Conservation (phyloP, 768 basidiomycete species). For the Trametes maxima region DNA sequence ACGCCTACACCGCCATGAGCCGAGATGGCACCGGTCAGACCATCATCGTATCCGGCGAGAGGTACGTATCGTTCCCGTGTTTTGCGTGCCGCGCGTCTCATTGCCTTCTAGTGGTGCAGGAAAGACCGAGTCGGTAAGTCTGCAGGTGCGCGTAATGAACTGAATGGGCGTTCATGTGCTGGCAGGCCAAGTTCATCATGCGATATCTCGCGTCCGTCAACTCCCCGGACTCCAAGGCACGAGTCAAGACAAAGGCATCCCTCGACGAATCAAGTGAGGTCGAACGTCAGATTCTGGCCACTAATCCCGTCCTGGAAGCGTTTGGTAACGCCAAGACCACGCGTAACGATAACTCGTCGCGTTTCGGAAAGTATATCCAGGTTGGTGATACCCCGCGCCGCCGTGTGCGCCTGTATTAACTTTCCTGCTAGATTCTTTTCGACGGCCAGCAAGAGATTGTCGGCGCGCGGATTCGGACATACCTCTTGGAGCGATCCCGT, state of each 20-base stretch:
- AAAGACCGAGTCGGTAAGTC: slow-evolving; percentile 92
- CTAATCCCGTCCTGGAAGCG: slow-evolving; percentile 98
- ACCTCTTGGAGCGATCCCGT: slow-evolving; percentile 94
- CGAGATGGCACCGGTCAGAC: slow-evolving; percentile 94
- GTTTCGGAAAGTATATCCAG: slow-evolving; percentile 99
- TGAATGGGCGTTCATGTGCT: slow-evolving; percentile 11
- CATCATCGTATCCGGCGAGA: slow-evolving; percentile 98
- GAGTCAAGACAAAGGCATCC: slow-evolving; percentile 69
- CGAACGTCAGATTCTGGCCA: slow-evolving; percentile 95
- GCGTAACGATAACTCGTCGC: slow-evolving; percentile 97
- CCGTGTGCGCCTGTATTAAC: not conserved
- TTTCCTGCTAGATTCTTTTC: slow-evolving; percentile 81
- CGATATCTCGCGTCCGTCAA: slow-evolving; percentile 98
- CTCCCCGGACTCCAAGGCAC: slow-evolving; percentile 62
- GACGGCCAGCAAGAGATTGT: slow-evolving; percentile 96
- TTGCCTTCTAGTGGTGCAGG: slow-evolving; percentile 82
- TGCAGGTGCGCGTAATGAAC: not conserved
- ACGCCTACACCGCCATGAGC: slow-evolving; percentile 97
- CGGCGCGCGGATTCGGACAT: slow-evolving; percentile 97
- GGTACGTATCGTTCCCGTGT: slow-evolving; percentile 49
- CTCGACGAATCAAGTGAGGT: slow-evolving; percentile 91
- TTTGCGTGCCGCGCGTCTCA: slow-evolving; percentile 17
- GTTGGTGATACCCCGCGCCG: slow-evolving; percentile 46
- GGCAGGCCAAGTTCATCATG: slow-evolving; percentile 97
- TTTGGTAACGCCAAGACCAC: slow-evolving; percentile 99